These are phyloP conservation scores for Auricularia auricula-judae DNA, from an alignment of 768 basidiomycete genomes.

Conservation along the genomic window DNA sequence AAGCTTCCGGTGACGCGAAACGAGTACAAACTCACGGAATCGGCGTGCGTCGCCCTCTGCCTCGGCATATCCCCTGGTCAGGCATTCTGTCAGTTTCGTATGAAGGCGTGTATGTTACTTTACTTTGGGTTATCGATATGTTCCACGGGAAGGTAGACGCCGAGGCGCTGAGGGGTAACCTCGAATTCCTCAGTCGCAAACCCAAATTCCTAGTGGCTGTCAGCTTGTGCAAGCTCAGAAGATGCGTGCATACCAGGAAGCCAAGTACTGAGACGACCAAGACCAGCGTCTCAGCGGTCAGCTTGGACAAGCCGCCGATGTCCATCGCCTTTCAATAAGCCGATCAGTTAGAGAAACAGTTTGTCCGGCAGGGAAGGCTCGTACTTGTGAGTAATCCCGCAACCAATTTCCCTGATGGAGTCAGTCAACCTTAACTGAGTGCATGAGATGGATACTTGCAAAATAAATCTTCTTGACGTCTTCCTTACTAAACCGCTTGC, in stretches of 20 bases:
- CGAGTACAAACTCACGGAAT: conserved; percentile 22
- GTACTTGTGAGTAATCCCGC: conserved; percentile 54
- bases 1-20: neutral
- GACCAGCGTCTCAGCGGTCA: conserved; percentile 53
- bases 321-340: conserved; percentile 44
- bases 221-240: neutral
- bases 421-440: neutral
- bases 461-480: conserved; percentile 64
- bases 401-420: conserved; percentile 50
- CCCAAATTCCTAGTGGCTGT: conserved; percentile 39
- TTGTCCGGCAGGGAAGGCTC: too few species aligned
- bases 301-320: conserved; percentile 56
- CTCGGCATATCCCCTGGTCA: conserved; percentile 49
- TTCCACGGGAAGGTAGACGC: conserved; percentile 65
- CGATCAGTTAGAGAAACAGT: neutral
- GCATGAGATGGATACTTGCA: conserved; percentile 21
- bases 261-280: conserved; percentile 47
- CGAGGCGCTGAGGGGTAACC: conserved; percentile 63
- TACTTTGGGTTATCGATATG: conserved; percentile 75
- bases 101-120: conserved; percentile 5
- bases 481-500: conserved; percentile 47
- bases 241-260: conserved; percentile 30
- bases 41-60: conserved; percentile 61
- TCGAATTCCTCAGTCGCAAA: conserved; percentile 59
- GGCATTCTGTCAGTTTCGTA: neutral